phyloP scores from a whole-genome alignment of 1,284 basidiomycete genomes.

The Spongiforma sp. region DNA sequence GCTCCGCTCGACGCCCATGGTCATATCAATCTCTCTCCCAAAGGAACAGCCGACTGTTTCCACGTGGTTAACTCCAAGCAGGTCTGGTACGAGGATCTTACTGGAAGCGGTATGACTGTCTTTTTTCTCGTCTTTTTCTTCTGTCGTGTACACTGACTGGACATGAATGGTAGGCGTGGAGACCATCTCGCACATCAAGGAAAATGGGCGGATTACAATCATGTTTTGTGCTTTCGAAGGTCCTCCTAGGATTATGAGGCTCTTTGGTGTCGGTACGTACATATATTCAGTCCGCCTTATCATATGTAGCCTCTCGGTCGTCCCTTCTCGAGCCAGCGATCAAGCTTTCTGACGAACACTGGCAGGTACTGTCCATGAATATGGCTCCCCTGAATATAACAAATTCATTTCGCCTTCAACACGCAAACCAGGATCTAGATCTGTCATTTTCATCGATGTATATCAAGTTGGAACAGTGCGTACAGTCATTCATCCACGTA shows the following conservation, averaged over 20 bases:
- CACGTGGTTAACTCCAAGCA: constrained; percentile 49
- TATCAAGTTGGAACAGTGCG: constrained; percentile 57
- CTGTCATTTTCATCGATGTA: constrained; percentile 55
- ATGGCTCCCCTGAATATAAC: constrained; percentile 56
- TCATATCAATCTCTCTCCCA: constrained; percentile 62
- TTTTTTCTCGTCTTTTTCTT: not conserved
- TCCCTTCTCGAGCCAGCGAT: no score
- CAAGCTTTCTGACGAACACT: no score
- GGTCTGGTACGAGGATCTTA: constrained; percentile 64
- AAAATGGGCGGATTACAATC: constrained; percentile 62
- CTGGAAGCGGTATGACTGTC: constrained; percentile 52
- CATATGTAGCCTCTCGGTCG: no score
- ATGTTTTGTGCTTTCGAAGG: constrained; percentile 62
- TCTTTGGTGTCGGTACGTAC: constrained; percentile 54
- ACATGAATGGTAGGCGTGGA: constrained; percentile 47
- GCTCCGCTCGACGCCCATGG: constrained; percentile 55
- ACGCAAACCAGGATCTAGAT: constrained; percentile 55
- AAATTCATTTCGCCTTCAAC: constrained; percentile 45
- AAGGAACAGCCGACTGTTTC: constrained; percentile 54
- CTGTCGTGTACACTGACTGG: not conserved
- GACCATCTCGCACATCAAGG: constrained; percentile 61
- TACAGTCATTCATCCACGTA: constrained; percentile 3
- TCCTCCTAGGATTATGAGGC: constrained; percentile 53
- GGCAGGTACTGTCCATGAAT: constrained; percentile 55
- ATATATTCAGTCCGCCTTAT: not conserved